Evolutionary conservation across 495 filamentous ascomycete species (phyloP).

Genomic region (Elasticomyces elasticus): DNA sequence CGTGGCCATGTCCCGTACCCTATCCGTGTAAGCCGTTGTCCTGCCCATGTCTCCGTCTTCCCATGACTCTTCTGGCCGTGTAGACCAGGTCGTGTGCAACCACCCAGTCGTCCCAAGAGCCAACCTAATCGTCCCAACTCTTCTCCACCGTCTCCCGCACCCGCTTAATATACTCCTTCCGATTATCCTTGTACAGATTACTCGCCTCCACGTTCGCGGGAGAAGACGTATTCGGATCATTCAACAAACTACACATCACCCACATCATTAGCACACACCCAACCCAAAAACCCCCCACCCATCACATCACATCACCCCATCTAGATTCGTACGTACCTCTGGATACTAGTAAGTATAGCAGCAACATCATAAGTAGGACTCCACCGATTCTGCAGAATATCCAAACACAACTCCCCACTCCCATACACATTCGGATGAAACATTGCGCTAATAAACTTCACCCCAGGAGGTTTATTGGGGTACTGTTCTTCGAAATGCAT

Average conservation of each 20-base stretch:
- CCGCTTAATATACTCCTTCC: constrained; percentile 88
- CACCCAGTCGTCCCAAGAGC: no score
- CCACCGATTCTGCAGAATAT: constrained; percentile 97
- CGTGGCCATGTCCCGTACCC: no score
- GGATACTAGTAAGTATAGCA: constrained; percentile 91
- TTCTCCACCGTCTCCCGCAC: constrained; percentile 97
- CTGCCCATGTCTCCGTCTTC: no score
- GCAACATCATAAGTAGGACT: constrained; percentile 98
- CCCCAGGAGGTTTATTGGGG: constrained; percentile 92
- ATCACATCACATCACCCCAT: background rate
- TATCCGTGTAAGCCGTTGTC: no score
- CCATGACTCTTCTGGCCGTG: no score
- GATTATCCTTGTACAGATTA: constrained; percentile 97
- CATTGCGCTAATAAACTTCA: constrained; percentile 98
- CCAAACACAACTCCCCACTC: constrained; percentile 90
- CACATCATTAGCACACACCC: constrained; percentile 8
- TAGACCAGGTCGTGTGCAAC: no score
- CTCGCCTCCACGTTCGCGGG: constrained; percentile 97
- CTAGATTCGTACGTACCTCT: constrained; percentile 54
- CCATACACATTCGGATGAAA: constrained; percentile 98
- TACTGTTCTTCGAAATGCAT: constrained; percentile 99
- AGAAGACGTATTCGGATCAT: constrained; percentile 95
- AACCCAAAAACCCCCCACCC: background rate
- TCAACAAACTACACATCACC: constrained; percentile 64
- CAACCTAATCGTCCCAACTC: constrained; percentile 70